phyloP scores from a whole-genome alignment of 495 filamentous ascomycete genomes.

The Geoglossum glabrum region DNA sequence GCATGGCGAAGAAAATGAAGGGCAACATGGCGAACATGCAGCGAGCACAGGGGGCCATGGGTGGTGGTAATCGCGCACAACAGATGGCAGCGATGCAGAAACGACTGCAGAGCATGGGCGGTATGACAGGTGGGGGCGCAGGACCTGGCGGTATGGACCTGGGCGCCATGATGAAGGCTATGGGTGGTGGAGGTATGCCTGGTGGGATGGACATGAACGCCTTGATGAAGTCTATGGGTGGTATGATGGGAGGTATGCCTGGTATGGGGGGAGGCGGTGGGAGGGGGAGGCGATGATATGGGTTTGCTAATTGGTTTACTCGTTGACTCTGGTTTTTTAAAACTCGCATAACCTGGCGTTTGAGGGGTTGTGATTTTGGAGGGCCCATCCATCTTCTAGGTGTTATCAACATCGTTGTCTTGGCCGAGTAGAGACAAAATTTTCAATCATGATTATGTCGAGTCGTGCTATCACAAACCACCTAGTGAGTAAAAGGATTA shows the following conservation, averaged over 20 bases:
- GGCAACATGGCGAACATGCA: conserved; percentile 95
- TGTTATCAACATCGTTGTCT: background rate
- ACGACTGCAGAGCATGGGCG: conserved; percentile 79
- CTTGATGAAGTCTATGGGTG: conserved; percentile 10
- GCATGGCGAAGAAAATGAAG: conserved; percentile 97
- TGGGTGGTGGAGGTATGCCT: conserved; percentile 3
- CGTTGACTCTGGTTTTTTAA: background rate
- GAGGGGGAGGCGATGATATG: conserved; percentile 4
- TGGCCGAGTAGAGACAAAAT: background rate
- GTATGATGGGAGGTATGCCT: conserved; percentile 13
- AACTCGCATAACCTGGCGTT: background rate
- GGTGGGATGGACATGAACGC: conserved; percentile 1
- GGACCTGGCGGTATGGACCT: conserved; percentile 54
- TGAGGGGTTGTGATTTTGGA: background rate
- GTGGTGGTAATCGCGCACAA: conserved; percentile 68
- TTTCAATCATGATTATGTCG: too few relatives aligned
- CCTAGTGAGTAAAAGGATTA: too few relatives aligned
- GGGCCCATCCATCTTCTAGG: background rate
- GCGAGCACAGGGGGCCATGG: conserved; percentile 74
- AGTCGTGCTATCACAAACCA: too few relatives aligned
- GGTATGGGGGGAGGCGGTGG: conserved; percentile 6
- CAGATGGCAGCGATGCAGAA: conserved; percentile 98
- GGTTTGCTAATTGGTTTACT: background rate
- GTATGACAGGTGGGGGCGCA: conserved; percentile 29
- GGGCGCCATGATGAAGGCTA: conserved; percentile 56